A percentile compares a stretch with the other conserved stretches of the same genome.
These are phyloP conservation scores for Rosa lucieae DNA, from an alignment of 306 rosid genomes.

Conservation along the genomic window DNA sequence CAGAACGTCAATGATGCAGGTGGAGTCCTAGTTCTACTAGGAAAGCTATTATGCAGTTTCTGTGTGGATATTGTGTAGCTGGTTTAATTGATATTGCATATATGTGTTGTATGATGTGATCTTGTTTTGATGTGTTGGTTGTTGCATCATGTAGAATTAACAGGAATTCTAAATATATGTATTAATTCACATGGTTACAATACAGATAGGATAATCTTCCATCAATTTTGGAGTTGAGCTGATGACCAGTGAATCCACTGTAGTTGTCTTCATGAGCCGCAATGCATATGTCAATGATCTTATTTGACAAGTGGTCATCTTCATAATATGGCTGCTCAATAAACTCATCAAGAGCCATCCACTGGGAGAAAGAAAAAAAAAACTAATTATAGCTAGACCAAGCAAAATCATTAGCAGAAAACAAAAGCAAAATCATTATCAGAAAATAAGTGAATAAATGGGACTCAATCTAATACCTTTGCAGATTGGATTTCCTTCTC, in stretches of 20 bases:
- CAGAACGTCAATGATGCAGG: no score
- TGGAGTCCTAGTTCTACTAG: no score
- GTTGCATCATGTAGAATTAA: no score
- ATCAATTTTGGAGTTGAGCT: slow-evolving; percentile 35
- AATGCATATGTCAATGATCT: slow-evolving; percentile 28
- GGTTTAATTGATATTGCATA: no score
- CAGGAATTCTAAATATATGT: not conserved
- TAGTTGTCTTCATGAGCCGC: slow-evolving; percentile 29
- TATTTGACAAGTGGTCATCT: slow-evolving; percentile 39
- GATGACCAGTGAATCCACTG: slow-evolving; percentile 32
- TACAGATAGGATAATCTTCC: slow-evolving; percentile 27
- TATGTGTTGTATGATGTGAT: no score
- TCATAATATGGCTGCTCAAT: slow-evolving; percentile 24
- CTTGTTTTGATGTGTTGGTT: no score
- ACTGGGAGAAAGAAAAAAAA: slow-evolving; percentile 14
- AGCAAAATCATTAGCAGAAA: not conserved
- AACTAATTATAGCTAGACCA: not conserved
- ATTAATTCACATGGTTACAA: not conserved
- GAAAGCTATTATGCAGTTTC: no score
- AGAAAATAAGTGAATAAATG: not conserved
- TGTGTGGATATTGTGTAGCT: no score
- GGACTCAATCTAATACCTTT: slow-evolving; percentile 18
- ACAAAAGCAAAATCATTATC: no score
- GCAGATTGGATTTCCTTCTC: slow-evolving; percentile 48
- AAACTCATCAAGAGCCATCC: slow-evolving; percentile 39